A percentile compares a stretch with the other conserved stretches of the same genome.
phyloP scores from a whole-genome alignment of 345 rosid genomes.

The Acer negundo region DNA sequence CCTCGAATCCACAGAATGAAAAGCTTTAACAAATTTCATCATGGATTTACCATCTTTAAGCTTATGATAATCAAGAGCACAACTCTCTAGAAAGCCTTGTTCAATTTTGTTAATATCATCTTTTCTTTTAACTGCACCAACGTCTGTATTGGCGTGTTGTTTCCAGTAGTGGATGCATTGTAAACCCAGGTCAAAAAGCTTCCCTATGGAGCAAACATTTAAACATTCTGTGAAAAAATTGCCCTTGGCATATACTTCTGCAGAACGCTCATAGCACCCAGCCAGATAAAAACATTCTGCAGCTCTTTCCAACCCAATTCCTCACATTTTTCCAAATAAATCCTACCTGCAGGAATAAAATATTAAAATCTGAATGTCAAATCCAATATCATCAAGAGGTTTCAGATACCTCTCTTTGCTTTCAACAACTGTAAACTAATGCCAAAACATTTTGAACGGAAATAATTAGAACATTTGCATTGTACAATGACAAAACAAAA shows the following conservation, averaged over 20 bases:
- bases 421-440: neutral
- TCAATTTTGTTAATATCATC: slow-evolving; percentile 11
- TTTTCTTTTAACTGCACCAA: too few species aligned
- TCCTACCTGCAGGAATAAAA: slow-evolving; percentile 33
- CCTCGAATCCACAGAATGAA: slow-evolving; percentile 21
- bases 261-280: slow-evolving; percentile 29
- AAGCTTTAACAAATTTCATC: slow-evolving; percentile 35
- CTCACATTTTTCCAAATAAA: slow-evolving; percentile 43
- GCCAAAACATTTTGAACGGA: too few species aligned
- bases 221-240: slow-evolving; percentile 38
- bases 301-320: slow-evolving; percentile 33
- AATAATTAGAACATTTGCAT: too few species aligned
- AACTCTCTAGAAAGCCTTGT: slow-evolving; percentile 36
- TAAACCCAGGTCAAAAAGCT: slow-evolving; percentile 43
- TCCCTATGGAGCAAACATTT: slow-evolving; percentile 32
- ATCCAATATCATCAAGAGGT: neutral
- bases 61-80: slow-evolving; percentile 33
- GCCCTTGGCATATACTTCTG: slow-evolving; percentile 36
- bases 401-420: neutral
- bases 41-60: slow-evolving; percentile 25
- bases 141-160: neutral
- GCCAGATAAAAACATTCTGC: slow-evolving; percentile 46
- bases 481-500: too few species aligned
- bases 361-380: neutral
- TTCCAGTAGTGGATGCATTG: slow-evolving; percentile 37